These are phyloP conservation scores for Solanum clarkiae DNA, from an alignment of 257 asterid genomes.

Conservation along the genomic window DNA sequence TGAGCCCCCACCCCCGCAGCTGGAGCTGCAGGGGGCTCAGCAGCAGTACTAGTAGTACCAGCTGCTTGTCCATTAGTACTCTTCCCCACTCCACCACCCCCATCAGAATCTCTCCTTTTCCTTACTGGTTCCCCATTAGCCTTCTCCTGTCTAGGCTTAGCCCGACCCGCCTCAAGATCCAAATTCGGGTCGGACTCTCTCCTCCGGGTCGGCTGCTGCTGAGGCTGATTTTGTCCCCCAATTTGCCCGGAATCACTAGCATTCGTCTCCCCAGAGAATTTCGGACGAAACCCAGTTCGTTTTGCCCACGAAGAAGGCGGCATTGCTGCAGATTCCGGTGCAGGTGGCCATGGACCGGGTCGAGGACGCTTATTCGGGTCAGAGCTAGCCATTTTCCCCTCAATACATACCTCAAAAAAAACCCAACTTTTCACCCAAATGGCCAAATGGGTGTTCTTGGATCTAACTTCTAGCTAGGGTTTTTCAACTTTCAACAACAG, in stretches of 20 bases:
- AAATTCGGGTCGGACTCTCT: slow-evolving; percentile 21
- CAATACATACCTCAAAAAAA: slow-evolving; percentile 11
- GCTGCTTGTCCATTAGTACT: slow-evolving; percentile 44
- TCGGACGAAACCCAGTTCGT: slow-evolving; percentile 85
- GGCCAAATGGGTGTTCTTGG: slow-evolving; percentile 5
- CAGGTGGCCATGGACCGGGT: slow-evolving; percentile 79
- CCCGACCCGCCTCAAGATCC: slow-evolving; percentile 75
- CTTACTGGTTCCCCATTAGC: slow-evolving; percentile 68
- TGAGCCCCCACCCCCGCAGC: slow-evolving; percentile 1
- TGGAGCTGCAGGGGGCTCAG: slow-evolving; percentile 7
- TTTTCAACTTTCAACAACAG: neutral
- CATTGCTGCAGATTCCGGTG: slow-evolving; percentile 57
- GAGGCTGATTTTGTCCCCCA: slow-evolving; percentile 22
- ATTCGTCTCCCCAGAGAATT: slow-evolving; percentile 88
- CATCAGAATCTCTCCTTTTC: slow-evolving; percentile 83
- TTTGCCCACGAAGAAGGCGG: slow-evolving; percentile 98
- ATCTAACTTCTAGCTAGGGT: slow-evolving; percentile 38
- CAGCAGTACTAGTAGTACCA: slow-evolving; percentile 3
- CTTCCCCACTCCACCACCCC: slow-evolving; percentile 1
- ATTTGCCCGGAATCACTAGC: slow-evolving; percentile 71
- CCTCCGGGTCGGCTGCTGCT: slow-evolving; percentile 13
- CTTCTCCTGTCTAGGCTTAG: slow-evolving; percentile 20
- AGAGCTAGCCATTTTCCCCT: slow-evolving; percentile 48
- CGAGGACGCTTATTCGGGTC: slow-evolving; percentile 58
- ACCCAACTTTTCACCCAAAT: neutral